phyloP scores from a whole-genome alignment of 2,329 filamentous ascomycete species.

The Aspergillus nomiae region DNA sequence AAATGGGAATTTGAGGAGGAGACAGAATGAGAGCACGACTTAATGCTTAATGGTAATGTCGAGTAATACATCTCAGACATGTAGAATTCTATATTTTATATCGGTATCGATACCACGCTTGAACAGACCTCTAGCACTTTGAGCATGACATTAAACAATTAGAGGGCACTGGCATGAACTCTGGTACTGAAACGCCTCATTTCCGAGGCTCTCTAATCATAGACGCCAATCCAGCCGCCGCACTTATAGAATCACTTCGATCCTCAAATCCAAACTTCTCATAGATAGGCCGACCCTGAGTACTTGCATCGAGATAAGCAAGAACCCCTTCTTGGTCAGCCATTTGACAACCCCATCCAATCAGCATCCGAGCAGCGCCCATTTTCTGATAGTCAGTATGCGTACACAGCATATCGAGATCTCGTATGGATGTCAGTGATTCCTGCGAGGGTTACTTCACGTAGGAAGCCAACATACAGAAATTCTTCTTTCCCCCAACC shows the following conservation, averaged over 20 bases:
- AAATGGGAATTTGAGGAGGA: too few relatives aligned
- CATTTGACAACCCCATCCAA: neutral
- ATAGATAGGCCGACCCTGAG: neutral
- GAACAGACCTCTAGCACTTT: neutral
- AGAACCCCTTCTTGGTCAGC: neutral
- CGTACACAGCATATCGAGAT: neutral
- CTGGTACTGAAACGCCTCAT: neutral
- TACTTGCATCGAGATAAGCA: neutral
- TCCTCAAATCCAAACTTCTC: neutral
- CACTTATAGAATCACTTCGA: neutral
- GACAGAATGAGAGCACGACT: too few relatives aligned
- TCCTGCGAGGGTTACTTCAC: too few relatives aligned
- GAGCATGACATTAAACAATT: neutral
- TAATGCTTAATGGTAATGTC: too few relatives aligned
- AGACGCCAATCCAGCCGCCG: neutral
- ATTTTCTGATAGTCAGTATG: neutral
- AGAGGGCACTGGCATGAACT: too few relatives aligned
- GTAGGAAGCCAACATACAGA: neutral
- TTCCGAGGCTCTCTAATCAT: neutral
- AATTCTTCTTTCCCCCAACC: neutral
- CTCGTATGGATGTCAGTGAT: neutral
- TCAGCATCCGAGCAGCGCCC: neutral
- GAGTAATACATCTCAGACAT: too few relatives aligned
- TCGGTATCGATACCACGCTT: too few relatives aligned
- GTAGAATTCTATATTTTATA: too few relatives aligned